Base-by-base conservation (phyloP, 139 green algal species). In the Coccomyxa sp. region DNA sequence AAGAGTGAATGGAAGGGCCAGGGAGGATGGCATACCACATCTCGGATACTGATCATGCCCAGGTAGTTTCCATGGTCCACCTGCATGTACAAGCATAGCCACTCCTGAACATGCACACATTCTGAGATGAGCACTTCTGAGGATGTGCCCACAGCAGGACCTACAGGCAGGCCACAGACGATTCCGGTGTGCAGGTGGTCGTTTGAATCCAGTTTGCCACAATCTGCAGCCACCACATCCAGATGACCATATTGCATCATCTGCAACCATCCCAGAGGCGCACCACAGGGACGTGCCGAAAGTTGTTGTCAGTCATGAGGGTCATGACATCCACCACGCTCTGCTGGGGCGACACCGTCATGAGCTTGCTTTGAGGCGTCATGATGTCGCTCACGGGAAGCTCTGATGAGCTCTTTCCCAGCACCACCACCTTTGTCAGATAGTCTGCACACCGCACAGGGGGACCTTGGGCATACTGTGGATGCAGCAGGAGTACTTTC, bases 241-340 rank as follows among this genome's bases (percentile, higher is more conserved):
- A n/a, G n/a, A n/a, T n/a, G n/a, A n/a, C n/a, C n/a, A n/a, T n/a
- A n/a, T n/a, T n/a, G n/a, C n/a, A n/a, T n/a, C n/a, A n/a, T n/a
- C n/a, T n/a, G n/a, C n/a, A n/a, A n/a, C n/a, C n/a, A n/a, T n/a
- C n/a, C n/a, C n/a, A n/a, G n/a, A n/a, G n/a, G 18, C 81, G 44
- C 73, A 91, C 87, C 78, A 91, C 87, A 31, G 87, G 87, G 7
- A 91, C 83, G 74, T 91, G 87, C 16, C 87, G 83, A 68, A 91
- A 86, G 81, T 88, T 89, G 44, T 86, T 78, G 36, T 91, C 81
- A 31, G 88, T 82, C 87, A 91, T 91, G 58, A 91, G 82, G 8
- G 70, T 71, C 87, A 91, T 91, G 68, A 86, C 85, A 39, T 90
- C 83, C 12, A 90, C 78, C 39, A 90, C 86, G 37, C 79, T 88